phyloP scores from a whole-genome alignment of 352 stramenopile genomes.

The Globisporangium recalcitrans region DNA sequence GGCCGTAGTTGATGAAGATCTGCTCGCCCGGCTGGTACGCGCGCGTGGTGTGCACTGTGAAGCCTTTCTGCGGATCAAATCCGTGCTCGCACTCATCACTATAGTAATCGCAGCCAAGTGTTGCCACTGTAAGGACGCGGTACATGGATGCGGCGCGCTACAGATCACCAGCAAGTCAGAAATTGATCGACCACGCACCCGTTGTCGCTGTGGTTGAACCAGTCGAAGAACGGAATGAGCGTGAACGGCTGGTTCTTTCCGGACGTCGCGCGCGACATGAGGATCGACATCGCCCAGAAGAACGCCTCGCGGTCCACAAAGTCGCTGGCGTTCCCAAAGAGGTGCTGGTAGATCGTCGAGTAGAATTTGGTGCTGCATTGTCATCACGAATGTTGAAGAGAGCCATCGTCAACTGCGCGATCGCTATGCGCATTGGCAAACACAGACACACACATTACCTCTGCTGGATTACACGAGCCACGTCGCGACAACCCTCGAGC shows the following conservation, averaged over 20 bases:
- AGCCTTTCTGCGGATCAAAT: slow-evolving; percentile 52
- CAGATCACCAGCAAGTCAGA: neutral
- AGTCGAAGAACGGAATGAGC: slow-evolving; percentile 85
- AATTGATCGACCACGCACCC: slow-evolving; percentile 25
- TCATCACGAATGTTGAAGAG: neutral
- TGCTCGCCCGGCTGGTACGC: slow-evolving; percentile 57
- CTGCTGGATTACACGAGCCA: slow-evolving; percentile 54
- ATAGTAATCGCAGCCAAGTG: too few species aligned
- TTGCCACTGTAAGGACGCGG: too few species aligned
- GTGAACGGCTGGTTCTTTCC: slow-evolving; percentile 70
- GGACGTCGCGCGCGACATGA: slow-evolving; percentile 79
- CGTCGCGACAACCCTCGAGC: slow-evolving; percentile 54
- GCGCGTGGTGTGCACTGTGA: slow-evolving; percentile 57
- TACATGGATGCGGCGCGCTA: neutral
- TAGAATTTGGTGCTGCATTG: slow-evolving; percentile 53
- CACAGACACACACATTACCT: slow-evolving; percentile 25
- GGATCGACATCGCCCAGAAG: slow-evolving; percentile 76
- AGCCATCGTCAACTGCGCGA: neutral
- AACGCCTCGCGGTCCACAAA: slow-evolving; percentile 59
- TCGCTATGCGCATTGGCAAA: slow-evolving; percentile 11
- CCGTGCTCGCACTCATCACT: slow-evolving; percentile 64
- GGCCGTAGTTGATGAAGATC: slow-evolving; percentile 80
- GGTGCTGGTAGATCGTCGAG: slow-evolving; percentile 57
- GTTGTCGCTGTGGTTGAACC: slow-evolving; percentile 71
- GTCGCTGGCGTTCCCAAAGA: slow-evolving; percentile 53